Evolutionary conservation across 1,284 basidiomycete genomes (phyloP).

Genomic region (Fistulina hepatica): DNA sequence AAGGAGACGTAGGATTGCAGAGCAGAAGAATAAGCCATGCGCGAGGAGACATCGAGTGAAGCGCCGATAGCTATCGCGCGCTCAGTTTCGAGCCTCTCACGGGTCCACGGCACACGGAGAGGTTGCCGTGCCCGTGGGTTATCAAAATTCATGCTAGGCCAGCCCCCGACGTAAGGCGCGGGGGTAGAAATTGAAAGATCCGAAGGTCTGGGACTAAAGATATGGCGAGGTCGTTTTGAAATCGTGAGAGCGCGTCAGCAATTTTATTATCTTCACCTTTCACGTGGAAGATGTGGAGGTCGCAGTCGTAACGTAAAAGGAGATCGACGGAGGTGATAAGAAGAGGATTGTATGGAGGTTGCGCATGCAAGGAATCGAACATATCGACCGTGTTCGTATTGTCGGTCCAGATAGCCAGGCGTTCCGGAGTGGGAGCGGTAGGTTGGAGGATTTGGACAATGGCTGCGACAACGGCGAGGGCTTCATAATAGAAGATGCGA

Average conservation of each 20-base stretch:
- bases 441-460: conserved; percentile 9
- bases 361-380: conserved; percentile 22
- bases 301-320: conserved; percentile 16
- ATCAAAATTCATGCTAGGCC: conserved; percentile 15
- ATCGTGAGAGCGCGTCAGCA: conserved; percentile 9
- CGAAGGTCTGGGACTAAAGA: conserved; percentile 13
- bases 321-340: conserved; percentile 20
- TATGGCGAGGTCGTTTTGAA: conserved; percentile 4
- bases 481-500: conserved; percentile 26
- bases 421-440: background rate
- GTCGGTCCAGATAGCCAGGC: conserved; percentile 23
- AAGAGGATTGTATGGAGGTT: conserved; percentile 22
- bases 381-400: conserved; percentile 25
- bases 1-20: conserved; percentile 31
- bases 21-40: conserved; percentile 22
- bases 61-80: conserved; percentile 23
- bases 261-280: conserved; percentile 7
- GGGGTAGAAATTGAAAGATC: conserved; percentile 21
- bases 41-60: conserved; percentile 22
- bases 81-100: conserved; percentile 22
- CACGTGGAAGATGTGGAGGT: conserved; percentile 5
- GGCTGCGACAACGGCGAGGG: conserved; percentile 17
- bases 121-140: conserved; percentile 19
- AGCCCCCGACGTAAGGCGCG: conserved; percentile 20
- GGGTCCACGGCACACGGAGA: conserved; percentile 21